Base-by-base conservation (phyloP, 257 asterid species). In the Fraxinus americana region DNA sequence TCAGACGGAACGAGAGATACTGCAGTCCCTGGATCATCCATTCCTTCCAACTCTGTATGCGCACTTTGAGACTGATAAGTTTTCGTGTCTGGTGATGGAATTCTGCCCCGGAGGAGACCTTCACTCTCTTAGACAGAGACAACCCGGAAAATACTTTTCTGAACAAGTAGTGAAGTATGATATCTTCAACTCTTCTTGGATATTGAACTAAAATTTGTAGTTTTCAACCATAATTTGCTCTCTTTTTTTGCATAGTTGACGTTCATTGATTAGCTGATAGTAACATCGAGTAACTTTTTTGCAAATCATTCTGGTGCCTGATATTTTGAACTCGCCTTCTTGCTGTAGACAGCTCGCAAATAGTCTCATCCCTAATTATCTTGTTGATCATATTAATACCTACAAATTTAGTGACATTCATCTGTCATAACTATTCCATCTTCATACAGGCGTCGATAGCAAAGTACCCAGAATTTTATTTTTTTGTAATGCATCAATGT, bases 21-120 rank as follows among this genome's bases (percentile, higher is more conserved):
- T 91, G 21, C 96, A 91, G 81, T 88, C 88, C 59, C 82, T 91
- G 76, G 96, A 91, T 75, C 96, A 91, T 84, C 96, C 96, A 7
- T 91, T 91, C 77, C 90, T 91, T 73, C 96, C 96, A 5, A 81
- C 90, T 2, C 86, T 91, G 43, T 89, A 89, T 77, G 77, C 89
- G 34, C 96, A 91, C 81, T 91, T 91, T 30, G 94, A 91, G 80
- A 89, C 96, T 1, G 96, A 91, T 73, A 89, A 91, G 68, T 89
- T 89, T 78, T 91, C 96, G 1, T 91, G 96, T 73, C 80, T 91
- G 88, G 92, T 89, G 83, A 91, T 89, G 96, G 96, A 91, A 77
- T 86, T 91, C 83, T 91, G 96, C 81, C 94, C 96, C 7, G 96
- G 96, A 41, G 96, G 96, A 27, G 96, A 91, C 83, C 75, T 91